Evolutionary conservation across 1,284 basidiomycete species (phyloP), one percentile per base, ranked within the genome.

Genomic region (Puccinia polysora): DNA sequence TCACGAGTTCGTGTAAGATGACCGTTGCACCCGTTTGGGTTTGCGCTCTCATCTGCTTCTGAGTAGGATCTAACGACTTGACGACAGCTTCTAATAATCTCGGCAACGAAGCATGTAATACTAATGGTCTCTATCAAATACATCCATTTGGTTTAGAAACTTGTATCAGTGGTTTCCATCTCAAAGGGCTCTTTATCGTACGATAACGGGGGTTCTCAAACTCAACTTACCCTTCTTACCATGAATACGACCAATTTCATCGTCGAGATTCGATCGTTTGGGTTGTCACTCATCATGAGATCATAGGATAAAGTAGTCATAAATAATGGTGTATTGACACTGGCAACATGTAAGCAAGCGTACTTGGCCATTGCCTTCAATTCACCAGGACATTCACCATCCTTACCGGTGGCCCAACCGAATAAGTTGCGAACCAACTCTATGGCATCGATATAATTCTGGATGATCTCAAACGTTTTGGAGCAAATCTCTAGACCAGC

Each of bases 291-390:
- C 64, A 89, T 88, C 53, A 95, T 82, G 55, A 98, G 93, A 78
- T 97, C 95, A 77, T 95, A 84, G 2, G 89, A 87, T 28, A 98
- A 81, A 0, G 95, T 97, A 0, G 91, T 90, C 89, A 97, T 97
- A 81, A 98, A 97, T 20, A 98, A 81, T 1, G 88, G 87, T 12
- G 92, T 91, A 77, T 94, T 89, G 62, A 85, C 85, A 0, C 86
- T 84, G 0, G 93, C 93, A 40, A 97, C 89, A 58, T 89, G 87
- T 15, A 97, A 81, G 3, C 95, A 88, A 0, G 91, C 91, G 12
- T 85, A 80, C 56, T 93, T 85, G 0, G 95, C 91, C 68, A 81
- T 79, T 1, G 81, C 79, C 0, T 81, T 78, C 8, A 71, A 23
- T 14, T 71, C 74, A 74, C 86, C 85, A 75, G 20, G 82, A 82